Base-by-base conservation (phyloP, 78 protist species). In the Dictyostelium brefeldianum region DNA sequence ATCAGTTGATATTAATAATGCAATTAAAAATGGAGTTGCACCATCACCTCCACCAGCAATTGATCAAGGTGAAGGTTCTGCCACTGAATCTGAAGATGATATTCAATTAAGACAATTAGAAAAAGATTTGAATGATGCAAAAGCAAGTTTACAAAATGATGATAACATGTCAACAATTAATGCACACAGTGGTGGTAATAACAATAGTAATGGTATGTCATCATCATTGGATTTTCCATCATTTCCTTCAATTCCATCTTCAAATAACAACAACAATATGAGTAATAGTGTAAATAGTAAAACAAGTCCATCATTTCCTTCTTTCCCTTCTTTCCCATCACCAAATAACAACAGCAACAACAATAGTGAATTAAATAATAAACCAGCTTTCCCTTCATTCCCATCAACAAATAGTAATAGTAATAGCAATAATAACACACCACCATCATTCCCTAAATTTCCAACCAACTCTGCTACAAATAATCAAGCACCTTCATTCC, bases 1-100 rank as follows among this genome's bases (percentile, higher is more conserved):
- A 80, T 91, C 96, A 18, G 96, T 91, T 7, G 96, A 92, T 29
- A 92, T 92, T 31, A 84, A 80, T 73, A 92, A 75, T 25, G 96
- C 96, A 14, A 83, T 92, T 70, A 92, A 80, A 57, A 92, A 85
- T 53, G 96, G 96, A 48, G 93, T 81, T 25, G 62, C 43, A 48
- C 96, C 96, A 65, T 31, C 92, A 22, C 82, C 92, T 74, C 92
- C 92, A 46, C 92, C 92, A 25, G 7, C 83, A 14, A 43, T 75
- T 50, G 81, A 75, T 8, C 54, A 48, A 14, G 27, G 14, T 14
- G 81, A 48, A 75, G 64, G 57, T n/a, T 12, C 17, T n/a, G 62
- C 18, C 0, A 0, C 4, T 10, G 64, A n/a, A 41, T 10, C 17
- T 54, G 51, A 78, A 22, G 83, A 78, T 27, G 83, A 78, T 25